phyloP scores from a whole-genome alignment of 495 filamentous ascomycete species.

The Penicillium goetzii region DNA sequence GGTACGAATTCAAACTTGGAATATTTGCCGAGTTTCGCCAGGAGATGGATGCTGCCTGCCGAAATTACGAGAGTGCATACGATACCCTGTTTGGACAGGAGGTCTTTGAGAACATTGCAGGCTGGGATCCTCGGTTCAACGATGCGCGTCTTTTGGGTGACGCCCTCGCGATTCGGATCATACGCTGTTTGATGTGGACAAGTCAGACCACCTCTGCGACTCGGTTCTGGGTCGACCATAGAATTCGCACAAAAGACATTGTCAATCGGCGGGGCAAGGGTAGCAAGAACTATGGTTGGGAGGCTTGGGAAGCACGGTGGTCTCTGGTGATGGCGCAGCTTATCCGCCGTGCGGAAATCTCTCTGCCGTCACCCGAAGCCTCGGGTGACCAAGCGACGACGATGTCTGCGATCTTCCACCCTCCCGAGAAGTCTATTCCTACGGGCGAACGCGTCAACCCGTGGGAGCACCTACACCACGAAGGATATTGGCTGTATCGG shows the following conservation, averaged over 20 bases:
- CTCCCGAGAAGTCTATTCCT: constrained; percentile 69
- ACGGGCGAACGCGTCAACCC: constrained; percentile 68
- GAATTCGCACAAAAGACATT: constrained; percentile 68
- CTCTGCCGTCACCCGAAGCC: constrained; percentile 37
- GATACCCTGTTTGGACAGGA: constrained; percentile 78
- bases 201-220: constrained; percentile 74
- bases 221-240: constrained; percentile 75
- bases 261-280: constrained; percentile 82
- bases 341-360: constrained; percentile 63
- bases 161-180: constrained; percentile 71
- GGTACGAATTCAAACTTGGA: constrained; percentile 91
- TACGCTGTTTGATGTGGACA: constrained; percentile 79
- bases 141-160: constrained; percentile 83
- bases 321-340: constrained; percentile 78
- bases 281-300: constrained; percentile 80
- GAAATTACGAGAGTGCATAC: constrained; percentile 84
- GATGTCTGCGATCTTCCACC: constrained; percentile 52
- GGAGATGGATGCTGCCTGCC: constrained; percentile 82
- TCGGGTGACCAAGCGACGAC: constrained; percentile 22
- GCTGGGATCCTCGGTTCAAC: constrained; percentile 84
- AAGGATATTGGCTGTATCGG: constrained; percentile 82
- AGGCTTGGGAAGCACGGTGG: constrained; percentile 87
- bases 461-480: constrained; percentile 81
- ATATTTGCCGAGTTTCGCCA: constrained; percentile 88
- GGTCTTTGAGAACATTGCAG: constrained; percentile 82